Percentiles rank a stretch among this genome's conserved stretches.
These are phyloP conservation scores for Spizellomyces sp. DNA, from an alignment of 192 early-diverging fungal genomes.

Conservation along the genomic window DNA sequence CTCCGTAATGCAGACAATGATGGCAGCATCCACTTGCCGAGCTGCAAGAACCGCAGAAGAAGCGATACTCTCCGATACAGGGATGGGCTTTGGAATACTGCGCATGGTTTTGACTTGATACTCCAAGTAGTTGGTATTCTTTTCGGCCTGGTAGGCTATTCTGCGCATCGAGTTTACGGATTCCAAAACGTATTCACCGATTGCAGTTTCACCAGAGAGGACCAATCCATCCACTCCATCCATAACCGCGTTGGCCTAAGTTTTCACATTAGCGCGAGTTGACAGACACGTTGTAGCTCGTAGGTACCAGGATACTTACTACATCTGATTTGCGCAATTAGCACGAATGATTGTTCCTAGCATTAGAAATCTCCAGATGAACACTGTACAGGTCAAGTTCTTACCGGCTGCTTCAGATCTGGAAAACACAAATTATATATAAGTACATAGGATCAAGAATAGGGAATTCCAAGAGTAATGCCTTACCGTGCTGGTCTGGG, in stretches of 20 bases:
- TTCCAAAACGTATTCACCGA: conserved; percentile 57
- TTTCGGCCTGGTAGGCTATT: conserved; percentile 56
- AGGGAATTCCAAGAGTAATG: conserved; percentile 30
- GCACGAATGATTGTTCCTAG: not conserved
- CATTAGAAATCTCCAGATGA: not conserved
- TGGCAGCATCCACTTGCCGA: conserved; percentile 53
- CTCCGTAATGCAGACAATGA: conserved; percentile 59
- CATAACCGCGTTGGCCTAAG: conserved; percentile 59
- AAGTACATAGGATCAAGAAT: not conserved
- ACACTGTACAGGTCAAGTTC: not conserved
- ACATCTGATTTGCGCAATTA: not conserved
- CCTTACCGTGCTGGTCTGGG: conserved; percentile 55
- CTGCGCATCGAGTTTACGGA: conserved; percentile 49
- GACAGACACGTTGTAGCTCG: not conserved
- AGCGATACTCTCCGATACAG: conserved; percentile 61
- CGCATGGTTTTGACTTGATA: conserved; percentile 61
- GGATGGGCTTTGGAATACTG: conserved; percentile 56
- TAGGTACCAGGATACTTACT: not conserved
- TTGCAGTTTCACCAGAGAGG: conserved; percentile 60
- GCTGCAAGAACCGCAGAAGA: conserved; percentile 56
- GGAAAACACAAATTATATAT: not conserved
- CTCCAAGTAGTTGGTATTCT: conserved; percentile 62
- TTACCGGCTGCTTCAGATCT: conserved; percentile 39
- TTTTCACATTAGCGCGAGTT: not conserved
- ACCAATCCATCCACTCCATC: conserved; percentile 64